Conservation (phyloP, 441 rosid species). For the Manihot esculenta region DNA sequence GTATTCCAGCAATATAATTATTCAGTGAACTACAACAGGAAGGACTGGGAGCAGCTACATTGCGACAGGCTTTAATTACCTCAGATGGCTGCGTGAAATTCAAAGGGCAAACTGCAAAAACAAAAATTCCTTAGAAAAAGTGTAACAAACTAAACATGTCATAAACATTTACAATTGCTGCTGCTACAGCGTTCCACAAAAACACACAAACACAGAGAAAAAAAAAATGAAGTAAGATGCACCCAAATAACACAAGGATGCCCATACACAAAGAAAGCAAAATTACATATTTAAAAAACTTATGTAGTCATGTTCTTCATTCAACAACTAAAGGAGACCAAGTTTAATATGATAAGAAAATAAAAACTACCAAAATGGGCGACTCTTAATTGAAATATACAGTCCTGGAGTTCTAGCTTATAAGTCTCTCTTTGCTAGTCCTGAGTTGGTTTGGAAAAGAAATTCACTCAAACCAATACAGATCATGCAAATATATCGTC, state of each 20-base stretch:
- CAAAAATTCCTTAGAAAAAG: constrained; percentile 20
- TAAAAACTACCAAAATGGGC: background rate
- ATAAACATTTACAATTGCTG: background rate
- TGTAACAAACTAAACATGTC: constrained; percentile 16
- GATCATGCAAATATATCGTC: background rate
- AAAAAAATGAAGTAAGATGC: no score
- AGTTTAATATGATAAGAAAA: background rate
- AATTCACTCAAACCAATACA: background rate
- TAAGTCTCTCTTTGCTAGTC: background rate
- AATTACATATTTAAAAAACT: background rate
- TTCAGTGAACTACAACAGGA: constrained; percentile 92
- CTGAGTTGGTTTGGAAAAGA: background rate
- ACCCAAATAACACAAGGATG: background rate
- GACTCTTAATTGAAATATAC: background rate
- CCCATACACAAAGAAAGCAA: constrained; percentile 5
- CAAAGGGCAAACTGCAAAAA: constrained; percentile 84
- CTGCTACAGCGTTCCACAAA: background rate
- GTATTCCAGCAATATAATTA: constrained; percentile 74
- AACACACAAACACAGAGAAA: no score
- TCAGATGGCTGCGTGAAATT: constrained; percentile 72
- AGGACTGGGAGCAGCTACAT: constrained; percentile 87
- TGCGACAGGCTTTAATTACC: constrained; percentile 82
- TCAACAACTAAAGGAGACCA: background rate
- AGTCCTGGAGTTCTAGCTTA: background rate
- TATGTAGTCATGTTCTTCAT: background rate